Evolutionary conservation across 805 yeast genomes (phyloP), one percentile per base, ranked within the genome.

Genomic region (Scheffersomyces coipomensis): DNA sequence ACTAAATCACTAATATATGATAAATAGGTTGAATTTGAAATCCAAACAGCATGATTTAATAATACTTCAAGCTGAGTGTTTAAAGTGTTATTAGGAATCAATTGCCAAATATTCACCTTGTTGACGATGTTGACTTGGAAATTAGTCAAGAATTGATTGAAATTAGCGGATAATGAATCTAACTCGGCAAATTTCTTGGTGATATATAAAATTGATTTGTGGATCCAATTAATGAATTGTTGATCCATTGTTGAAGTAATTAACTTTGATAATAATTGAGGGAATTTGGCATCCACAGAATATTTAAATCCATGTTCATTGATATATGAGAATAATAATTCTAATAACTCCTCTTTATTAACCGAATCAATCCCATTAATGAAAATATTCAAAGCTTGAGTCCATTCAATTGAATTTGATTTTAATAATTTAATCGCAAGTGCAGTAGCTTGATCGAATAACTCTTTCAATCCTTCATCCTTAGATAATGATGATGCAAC

Each of bases 21-120:
- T 47, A 86, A 51, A n/a, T 77, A 66, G 0, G 43, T 42, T 2
- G 51, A 56, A 19, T 69, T 47, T 11, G 48, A 45, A 1, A 77
- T 51, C 84, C 88, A 84, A 25, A 55, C 48, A 6, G 56, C 47
- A 31, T 57, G 58, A 1, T 65, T 64, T 21, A 84, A 63, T 9
- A 83, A 51, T 3, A 76, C 86, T 53, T 85, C 89, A 22, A 84
- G 53, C 43, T 85, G 87, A 0, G 91, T 66, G 46, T 83, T 79
- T 11, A 83, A 43, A 38, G 81, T 64, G 5, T 70, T 47, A 7
- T 52, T 49, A 3, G 83, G 74, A 4, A 79, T 44, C n/a, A 48
- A 5, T 12, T 44, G 37, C 53, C 58, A 54, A 5, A 56, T 35
- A n/a, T n/a, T n/a, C n/a, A n/a, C n/a, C n/a, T n/a, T n/a, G n/a